Evolutionary conservation across 352 stramenopile species (phyloP).

Genomic region (Blastocystis sp.): DNA sequence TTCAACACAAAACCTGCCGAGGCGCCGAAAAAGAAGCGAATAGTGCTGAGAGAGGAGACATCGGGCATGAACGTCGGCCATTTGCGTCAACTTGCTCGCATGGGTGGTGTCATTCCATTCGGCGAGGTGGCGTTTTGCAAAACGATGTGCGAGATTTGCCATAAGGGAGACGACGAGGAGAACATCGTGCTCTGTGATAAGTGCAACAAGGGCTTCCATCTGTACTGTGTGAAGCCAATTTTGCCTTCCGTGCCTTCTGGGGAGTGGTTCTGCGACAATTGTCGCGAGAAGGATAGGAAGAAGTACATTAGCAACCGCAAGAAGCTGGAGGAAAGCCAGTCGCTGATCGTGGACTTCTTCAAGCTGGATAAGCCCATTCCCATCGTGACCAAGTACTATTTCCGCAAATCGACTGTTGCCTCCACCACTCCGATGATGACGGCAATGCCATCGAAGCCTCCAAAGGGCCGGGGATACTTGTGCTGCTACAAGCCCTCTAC

Average conservation of each 20-base stretch:
- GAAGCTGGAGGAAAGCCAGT: constrained; percentile 39
- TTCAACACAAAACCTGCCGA: not conserved
- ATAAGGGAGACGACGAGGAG: constrained; percentile 59
- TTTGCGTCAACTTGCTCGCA: constrained; percentile 41
- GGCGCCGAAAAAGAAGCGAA: not conserved
- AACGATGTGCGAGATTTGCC: constrained; percentile 54
- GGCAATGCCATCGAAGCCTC: not conserved
- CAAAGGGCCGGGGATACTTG: constrained; percentile 3
- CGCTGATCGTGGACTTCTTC: constrained; percentile 66
- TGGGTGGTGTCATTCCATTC: constrained; percentile 46
- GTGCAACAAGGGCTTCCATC: constrained; percentile 65
- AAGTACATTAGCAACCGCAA: constrained; percentile 38
- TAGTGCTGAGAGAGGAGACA: constrained; percentile 39
- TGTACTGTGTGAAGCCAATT: constrained; percentile 68
- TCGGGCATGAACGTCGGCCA: constrained; percentile 51
- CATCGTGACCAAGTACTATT: constrained; percentile 31
- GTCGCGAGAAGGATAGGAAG: constrained; percentile 51
- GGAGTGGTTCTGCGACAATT: constrained; percentile 54
- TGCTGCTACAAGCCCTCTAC: constrained; percentile 52
- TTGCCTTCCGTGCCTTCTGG: constrained; percentile 58
- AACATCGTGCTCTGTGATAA: constrained; percentile 67
- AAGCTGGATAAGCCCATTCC: constrained; percentile 55
- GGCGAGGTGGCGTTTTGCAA: constrained; percentile 58
- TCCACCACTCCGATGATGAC: constrained; percentile 17
- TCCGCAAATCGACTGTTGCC: constrained; percentile 5